phyloP scores from a whole-genome alignment of 495 filamentous ascomycete genomes.

The Elaphomyces granulatus region DNA sequence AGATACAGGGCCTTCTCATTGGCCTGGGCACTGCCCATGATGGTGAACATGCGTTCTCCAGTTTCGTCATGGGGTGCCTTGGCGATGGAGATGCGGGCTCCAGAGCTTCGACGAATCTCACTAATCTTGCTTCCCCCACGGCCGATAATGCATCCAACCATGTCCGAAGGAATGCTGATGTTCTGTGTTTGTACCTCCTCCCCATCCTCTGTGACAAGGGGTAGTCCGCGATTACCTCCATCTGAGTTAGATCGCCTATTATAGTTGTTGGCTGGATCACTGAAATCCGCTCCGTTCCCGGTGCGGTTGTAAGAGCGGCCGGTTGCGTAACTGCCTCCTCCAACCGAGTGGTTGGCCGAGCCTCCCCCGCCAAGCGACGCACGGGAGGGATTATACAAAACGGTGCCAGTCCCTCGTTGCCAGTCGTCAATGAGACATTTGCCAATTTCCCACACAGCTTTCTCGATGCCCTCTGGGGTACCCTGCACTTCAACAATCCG shows the following conservation, averaged over 20 bases:
- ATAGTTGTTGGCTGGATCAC: constrained; percentile 53
- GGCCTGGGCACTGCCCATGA: constrained; percentile 79
- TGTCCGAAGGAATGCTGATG: constrained; percentile 97
- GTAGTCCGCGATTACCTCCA: constrained; percentile 51
- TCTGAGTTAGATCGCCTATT: constrained; percentile 74
- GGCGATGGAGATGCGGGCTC: constrained; percentile 93
- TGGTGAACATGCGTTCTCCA: constrained; percentile 98
- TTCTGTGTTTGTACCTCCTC: constrained; percentile 98
- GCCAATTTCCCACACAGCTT: constrained; percentile 95
- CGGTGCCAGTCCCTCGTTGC: constrained; percentile 90
- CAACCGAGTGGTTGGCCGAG: constrained; percentile 28
- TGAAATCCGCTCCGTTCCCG: constrained; percentile 96
- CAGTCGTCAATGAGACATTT: constrained; percentile 97
- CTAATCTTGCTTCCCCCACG: constrained; percentile 89
- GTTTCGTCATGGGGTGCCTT: constrained; percentile 96
- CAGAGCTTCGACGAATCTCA: constrained; percentile 91
- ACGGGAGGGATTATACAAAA: constrained; percentile 92
- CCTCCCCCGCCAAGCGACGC: constrained; percentile 47
- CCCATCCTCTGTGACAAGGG: constrained; percentile 82
- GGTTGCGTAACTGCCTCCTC: constrained; percentile 36
- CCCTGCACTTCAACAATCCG: constrained; percentile 94
- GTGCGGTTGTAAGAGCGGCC: constrained; percentile 76
- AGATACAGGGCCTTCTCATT: constrained; percentile 95
- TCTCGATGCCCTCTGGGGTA: constrained; percentile 82
- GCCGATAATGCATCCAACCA: constrained; percentile 99